These are phyloP conservation scores for Oenanthe javanica DNA, from an alignment of 140 eudicot genomes.

Conservation along the genomic window DNA sequence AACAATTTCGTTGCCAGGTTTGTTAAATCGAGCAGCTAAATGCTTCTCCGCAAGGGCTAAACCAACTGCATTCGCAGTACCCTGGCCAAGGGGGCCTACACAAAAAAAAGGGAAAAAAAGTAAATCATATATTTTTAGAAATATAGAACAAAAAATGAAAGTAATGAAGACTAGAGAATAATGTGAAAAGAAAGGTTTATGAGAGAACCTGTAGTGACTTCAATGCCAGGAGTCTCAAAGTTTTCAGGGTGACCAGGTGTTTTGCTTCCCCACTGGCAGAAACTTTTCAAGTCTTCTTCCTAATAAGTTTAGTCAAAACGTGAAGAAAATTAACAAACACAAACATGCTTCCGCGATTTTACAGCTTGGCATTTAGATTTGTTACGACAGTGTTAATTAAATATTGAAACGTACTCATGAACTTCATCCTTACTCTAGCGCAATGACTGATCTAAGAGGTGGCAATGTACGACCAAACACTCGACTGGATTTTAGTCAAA, in stretches of 20 bases:
- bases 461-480: not conserved
- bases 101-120: not conserved
- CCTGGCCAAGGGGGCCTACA: constrained; percentile 69
- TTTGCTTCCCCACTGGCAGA: constrained; percentile 51
- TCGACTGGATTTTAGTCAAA: not conserved
- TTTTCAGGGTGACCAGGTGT: constrained; percentile 58
- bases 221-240: constrained; percentile 53
- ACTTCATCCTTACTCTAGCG: not conserved
- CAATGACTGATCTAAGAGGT: not conserved
- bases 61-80: constrained; percentile 63
- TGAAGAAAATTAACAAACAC: not conserved
- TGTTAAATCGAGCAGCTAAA: constrained; percentile 51
- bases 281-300: constrained; percentile 47
- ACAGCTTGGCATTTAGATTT: not conserved
- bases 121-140: not conserved
- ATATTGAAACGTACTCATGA: not conserved
- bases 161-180: not conserved
- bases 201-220: constrained; percentile 49
- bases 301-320: not conserved
- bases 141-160: not conserved
- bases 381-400: not conserved
- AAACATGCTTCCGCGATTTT: not conserved
- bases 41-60: constrained; percentile 61
- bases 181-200: not conserved
- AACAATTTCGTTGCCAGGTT: constrained; percentile 48